Evolutionary conservation across 306 rosid species (phyloP).

Genomic region (Dryas drummondii): DNA sequence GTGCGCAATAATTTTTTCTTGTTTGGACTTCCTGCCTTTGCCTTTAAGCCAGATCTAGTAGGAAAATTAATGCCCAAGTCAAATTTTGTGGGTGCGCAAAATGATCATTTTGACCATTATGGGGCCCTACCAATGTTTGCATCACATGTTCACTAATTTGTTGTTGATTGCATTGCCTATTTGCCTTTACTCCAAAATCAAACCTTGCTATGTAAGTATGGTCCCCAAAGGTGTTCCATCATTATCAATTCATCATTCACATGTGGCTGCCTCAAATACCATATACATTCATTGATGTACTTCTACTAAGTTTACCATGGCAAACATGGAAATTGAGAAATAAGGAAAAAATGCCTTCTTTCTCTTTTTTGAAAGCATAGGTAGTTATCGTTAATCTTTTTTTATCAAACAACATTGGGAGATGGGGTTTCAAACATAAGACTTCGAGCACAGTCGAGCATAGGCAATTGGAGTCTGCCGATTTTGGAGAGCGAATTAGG

Average conservation of each 20-base stretch:
- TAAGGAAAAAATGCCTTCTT: no score
- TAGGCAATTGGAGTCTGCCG: no score
- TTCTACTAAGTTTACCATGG: no score
- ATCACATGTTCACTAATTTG: conserved; percentile 5
- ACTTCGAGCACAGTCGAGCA: no score
- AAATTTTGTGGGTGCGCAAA: conserved; percentile 17
- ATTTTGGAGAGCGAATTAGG: no score
- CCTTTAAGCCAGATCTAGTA: not conserved
- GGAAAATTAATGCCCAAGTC: conserved; percentile 14
- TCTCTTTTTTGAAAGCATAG: no score
- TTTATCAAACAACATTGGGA: no score
- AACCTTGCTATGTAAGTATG: not conserved
- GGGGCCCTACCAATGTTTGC: not conserved
- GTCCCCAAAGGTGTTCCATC: conserved; percentile 1
- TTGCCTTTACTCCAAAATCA: not conserved
- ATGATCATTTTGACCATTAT: conserved; percentile 2
- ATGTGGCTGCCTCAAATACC: not conserved
- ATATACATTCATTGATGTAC: not conserved
- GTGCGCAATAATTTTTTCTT: not conserved
- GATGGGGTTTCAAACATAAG: no score
- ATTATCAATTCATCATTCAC: not conserved
- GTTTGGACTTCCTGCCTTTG: not conserved
- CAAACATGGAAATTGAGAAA: no score
- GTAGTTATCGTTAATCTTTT: no score
- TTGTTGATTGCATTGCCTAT: not conserved